Base-by-base conservation (phyloP, 2,329 filamentous ascomycete species). In the Ophioceras dolichostomum region DNA sequence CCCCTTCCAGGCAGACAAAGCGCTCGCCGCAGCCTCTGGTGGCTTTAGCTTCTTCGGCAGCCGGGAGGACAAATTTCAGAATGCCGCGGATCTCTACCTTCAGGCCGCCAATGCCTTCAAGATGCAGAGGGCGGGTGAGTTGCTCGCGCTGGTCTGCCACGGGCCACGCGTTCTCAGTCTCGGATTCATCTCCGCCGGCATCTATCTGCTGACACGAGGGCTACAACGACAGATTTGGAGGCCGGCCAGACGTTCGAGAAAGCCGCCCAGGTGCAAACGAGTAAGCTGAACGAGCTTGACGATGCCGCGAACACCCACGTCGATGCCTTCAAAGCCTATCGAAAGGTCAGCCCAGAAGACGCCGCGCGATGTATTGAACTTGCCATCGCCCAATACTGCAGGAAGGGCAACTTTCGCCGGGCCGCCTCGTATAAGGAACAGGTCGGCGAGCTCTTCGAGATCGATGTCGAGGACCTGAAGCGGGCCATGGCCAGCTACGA, bases 301-400 rank as follows among this genome's bases (percentile, higher is more conserved):
- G 91, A 96, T 55, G 86, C 87, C 34, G 88, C 89, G 45, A 93
- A 94, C 61, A 81, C 82, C 34, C 67, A 87, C 43, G 76, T 81
- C 51, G 88, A 96, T 58, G 91, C 91, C 37, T 96, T 88, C 73
- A 95, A 96, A 67, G 82, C 86, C 42, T 96, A 95, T 65, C 75
- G 81, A 51, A 93, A 87, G 61, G 78, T 83, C 37, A 78, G 84
- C 50, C 87, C 87, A 16, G 70, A 85, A 54, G 81, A 89, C 51
- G 89, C 88, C 13, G 84, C 82, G 31, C 70, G 84, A 43, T 87
- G 84, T 52, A 66, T 95, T 39, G 76, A 86, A 45, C 65, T 78
- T 46, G 83, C 87, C 29, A 86, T 96, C 55, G 68, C 77, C 40
- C 83, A 91, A 57, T 96, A 94, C 61, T 89, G 85, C 49, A 64